These are phyloP conservation scores for Cantharellus cinnabarinus DNA, from an alignment of 768 basidiomycete genomes.

Conservation along the genomic window DNA sequence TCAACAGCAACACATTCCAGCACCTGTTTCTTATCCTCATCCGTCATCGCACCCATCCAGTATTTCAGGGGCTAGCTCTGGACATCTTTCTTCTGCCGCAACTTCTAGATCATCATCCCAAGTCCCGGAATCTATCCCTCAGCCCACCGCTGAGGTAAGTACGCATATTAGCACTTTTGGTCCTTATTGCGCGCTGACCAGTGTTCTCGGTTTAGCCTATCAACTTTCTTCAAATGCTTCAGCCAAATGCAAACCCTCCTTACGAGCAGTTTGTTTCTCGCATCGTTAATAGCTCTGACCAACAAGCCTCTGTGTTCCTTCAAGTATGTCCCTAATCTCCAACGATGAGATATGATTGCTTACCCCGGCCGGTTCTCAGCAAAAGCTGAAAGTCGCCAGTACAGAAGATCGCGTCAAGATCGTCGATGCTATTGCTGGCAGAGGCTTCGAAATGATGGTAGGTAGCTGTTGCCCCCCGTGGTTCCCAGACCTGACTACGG, in stretches of 20 bases:
- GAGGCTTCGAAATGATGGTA: conserved; percentile 86
- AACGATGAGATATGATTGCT: not conserved
- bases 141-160: not conserved
- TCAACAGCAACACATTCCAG: too few species aligned
- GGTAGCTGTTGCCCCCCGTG: conserved; percentile 31
- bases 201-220: conserved; percentile 35
- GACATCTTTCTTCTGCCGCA: not conserved
- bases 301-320: conserved; percentile 77
- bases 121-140: not conserved
- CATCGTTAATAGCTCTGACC: conserved; percentile 77
- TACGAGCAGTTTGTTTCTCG: conserved; percentile 65
- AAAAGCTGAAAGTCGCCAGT: conserved; percentile 77
- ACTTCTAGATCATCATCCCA: not conserved
- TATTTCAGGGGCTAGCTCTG: not conserved
- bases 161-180: not conserved
- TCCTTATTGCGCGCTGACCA: not conserved
- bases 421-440: conserved; percentile 65
- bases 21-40: not conserved
- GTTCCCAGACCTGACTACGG: not conserved
- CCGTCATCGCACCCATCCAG: not conserved
- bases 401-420: conserved; percentile 58
- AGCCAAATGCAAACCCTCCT: conserved; percentile 68
- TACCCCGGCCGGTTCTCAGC: conserved; percentile 24
- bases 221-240: conserved; percentile 70
- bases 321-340: not conserved